phyloP scores from a whole-genome alignment of 179 eudicot species.

The Vitellaria paradoxa region DNA sequence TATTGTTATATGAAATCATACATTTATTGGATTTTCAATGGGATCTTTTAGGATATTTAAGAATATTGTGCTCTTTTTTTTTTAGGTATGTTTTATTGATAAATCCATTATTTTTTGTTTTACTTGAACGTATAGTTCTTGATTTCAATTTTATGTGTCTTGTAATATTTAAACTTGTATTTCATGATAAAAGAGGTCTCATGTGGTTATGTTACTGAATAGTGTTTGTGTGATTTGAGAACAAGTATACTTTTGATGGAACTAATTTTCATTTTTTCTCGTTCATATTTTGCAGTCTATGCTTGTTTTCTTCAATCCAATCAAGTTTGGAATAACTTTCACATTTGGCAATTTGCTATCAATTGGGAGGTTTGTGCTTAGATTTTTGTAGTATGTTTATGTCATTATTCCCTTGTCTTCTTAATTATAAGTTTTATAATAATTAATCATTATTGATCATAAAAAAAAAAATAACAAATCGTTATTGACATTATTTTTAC shows the following conservation, averaged over 20 bases:
- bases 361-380: conserved; percentile 75
- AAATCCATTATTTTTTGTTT: neutral
- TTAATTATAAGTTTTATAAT: neutral
- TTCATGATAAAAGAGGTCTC: neutral
- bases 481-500: neutral
- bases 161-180: neutral
- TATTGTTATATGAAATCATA: neutral
- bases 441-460: too few relatives aligned
- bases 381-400: conserved; percentile 2
- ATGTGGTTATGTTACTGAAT: neutral
- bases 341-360: conserved; percentile 94
- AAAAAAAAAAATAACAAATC: neutral
- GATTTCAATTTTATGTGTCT: neutral
- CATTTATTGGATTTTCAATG: neutral
- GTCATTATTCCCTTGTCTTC: neutral
- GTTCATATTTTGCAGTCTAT: conserved; percentile 63
- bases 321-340: conserved; percentile 91
- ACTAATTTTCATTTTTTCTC: conserved; percentile 11
- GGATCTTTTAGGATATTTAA: too few relatives aligned
- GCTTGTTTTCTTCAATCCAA: conserved; percentile 93
- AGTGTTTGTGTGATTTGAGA: neutral
- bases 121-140: neutral
- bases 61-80: neutral
- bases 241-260: neutral
- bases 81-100: neutral